Percentiles rank a stretch among this genome's conserved stretches.
Conservation (phyloP, 2,329 filamentous ascomycete species). For the Botrytis fabae region DNA sequence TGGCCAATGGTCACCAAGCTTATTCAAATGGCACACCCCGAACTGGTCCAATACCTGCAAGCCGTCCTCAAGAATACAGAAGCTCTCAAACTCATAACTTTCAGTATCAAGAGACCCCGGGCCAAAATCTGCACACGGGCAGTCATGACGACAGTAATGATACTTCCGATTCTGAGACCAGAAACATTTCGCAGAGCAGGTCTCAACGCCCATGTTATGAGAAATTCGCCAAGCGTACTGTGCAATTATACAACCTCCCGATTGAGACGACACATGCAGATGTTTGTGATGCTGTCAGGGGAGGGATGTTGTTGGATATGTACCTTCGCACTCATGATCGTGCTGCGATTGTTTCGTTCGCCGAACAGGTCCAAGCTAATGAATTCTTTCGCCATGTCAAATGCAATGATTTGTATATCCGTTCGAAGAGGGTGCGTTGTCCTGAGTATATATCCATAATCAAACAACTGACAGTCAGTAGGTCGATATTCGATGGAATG, state of each 20-base stretch:
- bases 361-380: slow-evolving; percentile 60
- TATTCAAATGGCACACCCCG: slow-evolving; percentile 32
- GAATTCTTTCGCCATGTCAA: slow-evolving; percentile 66
- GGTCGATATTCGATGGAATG: slow-evolving; percentile 69
- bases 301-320: slow-evolving; percentile 70
- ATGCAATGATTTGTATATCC: slow-evolving; percentile 66
- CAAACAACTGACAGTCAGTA: slow-evolving; percentile 41
- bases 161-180: slow-evolving; percentile 32
- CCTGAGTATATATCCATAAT: neutral
- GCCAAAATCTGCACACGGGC: slow-evolving; percentile 24
- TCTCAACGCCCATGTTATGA: slow-evolving; percentile 32
- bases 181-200: slow-evolving; percentile 30
- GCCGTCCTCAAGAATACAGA: slow-evolving; percentile 27
- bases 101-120: slow-evolving; percentile 27
- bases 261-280: slow-evolving; percentile 65
- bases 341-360: slow-evolving; percentile 67
- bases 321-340: slow-evolving; percentile 61
- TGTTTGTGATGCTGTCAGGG: slow-evolving; percentile 63
- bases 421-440: slow-evolving; percentile 61
- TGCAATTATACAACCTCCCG: slow-evolving; percentile 63
- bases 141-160: slow-evolving; percentile 32
- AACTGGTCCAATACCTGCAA: slow-evolving; percentile 27
- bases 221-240: slow-evolving; percentile 51
- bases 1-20: slow-evolving; percentile 30
- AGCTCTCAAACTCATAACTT: slow-evolving; percentile 27